phyloP scores from a whole-genome alignment of 2,329 filamentous ascomycete genomes.

The Corinectria fuckeliana region DNA sequence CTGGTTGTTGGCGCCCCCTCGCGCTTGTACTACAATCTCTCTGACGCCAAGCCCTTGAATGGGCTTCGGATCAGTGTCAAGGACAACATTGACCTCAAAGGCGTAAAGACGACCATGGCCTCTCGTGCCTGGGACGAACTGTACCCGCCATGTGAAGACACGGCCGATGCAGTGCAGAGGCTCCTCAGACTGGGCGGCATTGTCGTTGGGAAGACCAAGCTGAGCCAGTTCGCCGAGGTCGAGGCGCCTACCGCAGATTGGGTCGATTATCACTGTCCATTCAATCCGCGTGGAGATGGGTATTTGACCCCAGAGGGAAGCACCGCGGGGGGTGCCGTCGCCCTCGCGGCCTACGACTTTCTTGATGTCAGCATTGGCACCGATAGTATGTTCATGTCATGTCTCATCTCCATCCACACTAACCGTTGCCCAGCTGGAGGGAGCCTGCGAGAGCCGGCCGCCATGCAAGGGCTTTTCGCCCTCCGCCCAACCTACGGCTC shows the following conservation, averaged over 20 bases:
- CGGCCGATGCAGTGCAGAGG: conserved; percentile 57
- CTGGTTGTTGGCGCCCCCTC: background rate
- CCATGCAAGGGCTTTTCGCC: background rate
- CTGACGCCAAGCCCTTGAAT: background rate
- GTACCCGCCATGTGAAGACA: conserved; percentile 53
- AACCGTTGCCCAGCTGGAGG: background rate
- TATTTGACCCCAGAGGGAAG: conserved; percentile 38
- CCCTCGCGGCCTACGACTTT: conserved; percentile 40
- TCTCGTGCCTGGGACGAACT: conserved; percentile 62
- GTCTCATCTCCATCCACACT: background rate
- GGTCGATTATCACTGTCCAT: conserved; percentile 37
- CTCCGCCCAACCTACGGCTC: background rate
- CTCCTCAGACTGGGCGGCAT: conserved; percentile 63
- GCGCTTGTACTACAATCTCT: background rate
- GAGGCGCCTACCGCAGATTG: conserved; percentile 54
- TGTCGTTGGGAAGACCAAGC: conserved; percentile 53
- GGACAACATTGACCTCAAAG: conserved; percentile 62
- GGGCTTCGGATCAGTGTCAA: conserved; percentile 47
- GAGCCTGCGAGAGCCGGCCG: background rate
- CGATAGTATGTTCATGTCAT: conserved; percentile 12
- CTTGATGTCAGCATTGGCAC: conserved; percentile 33
- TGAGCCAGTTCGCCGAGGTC: conserved; percentile 50
- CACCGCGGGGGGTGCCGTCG: conserved; percentile 36
- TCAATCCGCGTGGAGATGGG: conserved; percentile 40
- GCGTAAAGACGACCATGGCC: conserved; percentile 58